Evolutionary conservation across 768 basidiomycete species (phyloP).

Genomic region (Tylopilus subfusipes): DNA sequence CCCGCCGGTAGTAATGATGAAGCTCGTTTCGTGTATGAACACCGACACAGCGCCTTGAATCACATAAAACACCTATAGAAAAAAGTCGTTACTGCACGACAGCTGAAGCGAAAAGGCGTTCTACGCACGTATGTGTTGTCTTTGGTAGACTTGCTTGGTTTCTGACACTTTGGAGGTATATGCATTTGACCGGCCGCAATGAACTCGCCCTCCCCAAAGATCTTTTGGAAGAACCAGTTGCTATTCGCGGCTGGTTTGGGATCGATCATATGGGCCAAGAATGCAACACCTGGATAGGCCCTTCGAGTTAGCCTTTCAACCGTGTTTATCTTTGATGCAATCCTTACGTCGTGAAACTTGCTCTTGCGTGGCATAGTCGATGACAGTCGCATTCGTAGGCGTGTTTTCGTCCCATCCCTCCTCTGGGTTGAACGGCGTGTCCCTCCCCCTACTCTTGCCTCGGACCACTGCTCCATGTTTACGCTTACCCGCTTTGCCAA

Average conservation of each 20-base stretch:
- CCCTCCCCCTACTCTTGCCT: conserved; percentile 35
- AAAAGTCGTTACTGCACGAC: not conserved
- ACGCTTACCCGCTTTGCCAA: conserved; percentile 40
- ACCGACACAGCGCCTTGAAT: conserved; percentile 88
- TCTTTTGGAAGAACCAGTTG: conserved; percentile 84
- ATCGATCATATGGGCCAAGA: conserved; percentile 63
- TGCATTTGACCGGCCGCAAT: conserved; percentile 86
- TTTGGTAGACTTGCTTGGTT: conserved; percentile 83
- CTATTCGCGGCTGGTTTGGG: conserved; percentile 58
- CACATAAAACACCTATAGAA: conserved; percentile 65
- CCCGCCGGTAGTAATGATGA: conserved; percentile 76
- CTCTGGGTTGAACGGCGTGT: conserved; percentile 45
- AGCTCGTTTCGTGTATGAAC: conserved; percentile 73
- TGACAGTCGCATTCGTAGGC: conserved; percentile 56
- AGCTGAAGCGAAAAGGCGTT: not conserved
- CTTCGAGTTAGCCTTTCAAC: conserved; percentile 2
- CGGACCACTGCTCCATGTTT: conserved; percentile 30
- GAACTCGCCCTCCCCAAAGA: conserved; percentile 88
- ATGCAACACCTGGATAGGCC: conserved; percentile 63
- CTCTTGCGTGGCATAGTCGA: conserved; percentile 58
- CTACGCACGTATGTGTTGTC: conserved; percentile 87
- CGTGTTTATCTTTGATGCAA: not conserved
- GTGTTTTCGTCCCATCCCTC: conserved; percentile 89
- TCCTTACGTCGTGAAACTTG: conserved; percentile 72
- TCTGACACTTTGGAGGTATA: conserved; percentile 75